Evolutionary conservation across 2,329 filamentous ascomycete species (phyloP).

Genomic region (Calonectria hongkongensis): DNA sequence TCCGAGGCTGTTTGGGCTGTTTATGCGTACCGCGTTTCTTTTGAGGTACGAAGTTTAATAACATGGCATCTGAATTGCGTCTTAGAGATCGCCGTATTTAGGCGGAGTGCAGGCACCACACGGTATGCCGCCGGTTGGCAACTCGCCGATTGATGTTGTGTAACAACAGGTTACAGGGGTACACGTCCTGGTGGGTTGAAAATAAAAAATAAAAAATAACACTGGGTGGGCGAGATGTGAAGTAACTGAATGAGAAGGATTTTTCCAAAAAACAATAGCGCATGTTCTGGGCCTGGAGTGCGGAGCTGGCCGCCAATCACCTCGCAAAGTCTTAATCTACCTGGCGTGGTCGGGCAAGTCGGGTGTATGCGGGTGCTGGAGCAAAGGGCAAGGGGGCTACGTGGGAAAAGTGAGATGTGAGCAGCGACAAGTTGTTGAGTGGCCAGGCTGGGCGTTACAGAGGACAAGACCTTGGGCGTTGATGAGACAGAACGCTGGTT

Average conservation of each 20-base stretch:
- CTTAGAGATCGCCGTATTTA: constrained; percentile 2
- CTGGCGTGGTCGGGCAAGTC: constrained; percentile 34
- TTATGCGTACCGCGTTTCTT: constrained; percentile 11
- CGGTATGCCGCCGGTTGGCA: constrained; percentile 15
- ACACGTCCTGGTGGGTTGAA: constrained; percentile 18
- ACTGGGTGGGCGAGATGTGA: background rate
- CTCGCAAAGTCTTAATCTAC: constrained; percentile 33
- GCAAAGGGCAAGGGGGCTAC: constrained; percentile 15
- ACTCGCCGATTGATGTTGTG: constrained; percentile 35
- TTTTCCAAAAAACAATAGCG: constrained; percentile 24
- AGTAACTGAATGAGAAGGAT: background rate
- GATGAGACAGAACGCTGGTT: constrained; percentile 16
- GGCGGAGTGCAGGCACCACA: background rate
- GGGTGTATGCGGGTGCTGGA: constrained; percentile 42
- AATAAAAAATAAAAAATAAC: background rate
- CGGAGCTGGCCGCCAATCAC: constrained; percentile 34
- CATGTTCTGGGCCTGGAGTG: constrained; percentile 13
- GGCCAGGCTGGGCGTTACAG: background rate
- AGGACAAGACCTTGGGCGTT: background rate
- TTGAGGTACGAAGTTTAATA: constrained; percentile 30
- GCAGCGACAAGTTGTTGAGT: constrained; percentile 10
- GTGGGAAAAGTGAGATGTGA: constrained; percentile 17
- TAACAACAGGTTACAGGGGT: constrained; percentile 23
- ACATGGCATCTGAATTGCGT: background rate
- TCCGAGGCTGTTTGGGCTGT: constrained; percentile 25